Base-by-base conservation (phyloP, 2,329 filamentous ascomycete species). In the Fusarium avenaceum region DNA sequence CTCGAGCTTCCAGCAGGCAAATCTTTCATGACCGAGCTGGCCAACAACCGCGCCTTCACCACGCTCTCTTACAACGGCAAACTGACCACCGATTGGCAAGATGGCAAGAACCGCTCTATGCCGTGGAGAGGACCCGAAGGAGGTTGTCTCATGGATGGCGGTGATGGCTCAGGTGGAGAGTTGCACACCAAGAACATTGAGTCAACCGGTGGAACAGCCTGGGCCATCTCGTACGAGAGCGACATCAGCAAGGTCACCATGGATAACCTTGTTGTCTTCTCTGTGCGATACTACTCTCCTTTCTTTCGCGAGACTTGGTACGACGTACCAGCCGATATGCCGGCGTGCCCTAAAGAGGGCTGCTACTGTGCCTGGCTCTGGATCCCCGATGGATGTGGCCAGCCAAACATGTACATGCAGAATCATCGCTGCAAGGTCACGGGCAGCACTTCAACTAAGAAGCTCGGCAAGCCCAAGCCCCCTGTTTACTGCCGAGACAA, bases 241-340 rank as follows among this genome's bases (percentile, higher is more conserved):
- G 80, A 85, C n/a, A 70, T 85, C 20, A 71, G 73, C 43, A 76
- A 81, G 28, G 83, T 86, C 5, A 83, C 79, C 5, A 81, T 84
- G 76, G 81, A 84, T 45, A 85, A 85, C 65, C 75, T 86, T n/a
- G 82, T 82, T 4, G 82, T 86, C 6, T 85, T 86, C 62, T 80
- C 80, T 1, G 81, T 84, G 1, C 71, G 79, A 53, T 76, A 81
- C 55, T 77, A 83, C 46, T 71, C 75, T 1, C 75, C 75, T n/a
- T 76, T 74, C 68, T 74, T 72, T 28, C 74, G 74, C 44, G 48
- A 75, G 58, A 72, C 75, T 20, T 75, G 60, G 57, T 75, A 76
- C 45, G 73, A 74, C 1, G 72, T 76, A 17, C 74, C 75, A 0
- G 65, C 71, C 3, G 70, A 76, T 46, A 47, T 76, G 42, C 73